A percentile compares a stretch with the other conserved stretches of the same genome.
These are phyloP conservation scores for Beauveria medogensis DNA, from an alignment of 2,329 filamentous ascomycete genomes.

Conservation along the genomic window DNA sequence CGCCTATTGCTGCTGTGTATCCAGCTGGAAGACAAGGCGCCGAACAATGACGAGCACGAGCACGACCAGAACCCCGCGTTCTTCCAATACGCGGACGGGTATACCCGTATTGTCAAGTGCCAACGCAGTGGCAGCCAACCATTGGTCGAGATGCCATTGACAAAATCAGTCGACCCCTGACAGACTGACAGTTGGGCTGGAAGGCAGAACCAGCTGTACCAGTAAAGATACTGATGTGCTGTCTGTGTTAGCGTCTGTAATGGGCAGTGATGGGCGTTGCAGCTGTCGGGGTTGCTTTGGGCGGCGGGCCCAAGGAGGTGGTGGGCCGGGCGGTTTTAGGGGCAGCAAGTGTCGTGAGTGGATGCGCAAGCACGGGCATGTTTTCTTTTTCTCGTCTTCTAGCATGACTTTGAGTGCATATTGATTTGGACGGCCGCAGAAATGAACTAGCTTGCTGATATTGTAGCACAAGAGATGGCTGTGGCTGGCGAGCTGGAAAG, in stretches of 20 bases:
- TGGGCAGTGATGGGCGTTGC: background rate
- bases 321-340: background rate
- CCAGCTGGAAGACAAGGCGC: background rate
- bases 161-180: background rate
- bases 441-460: background rate
- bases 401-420: background rate
- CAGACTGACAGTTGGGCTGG: slow-evolving; percentile 2
- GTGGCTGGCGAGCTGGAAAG: background rate
- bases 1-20: background rate
- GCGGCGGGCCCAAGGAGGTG: background rate
- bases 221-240: background rate
- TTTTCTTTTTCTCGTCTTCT: slow-evolving; percentile 3
- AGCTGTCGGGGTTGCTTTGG: background rate
- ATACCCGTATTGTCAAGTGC: background rate
- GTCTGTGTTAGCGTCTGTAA: background rate
- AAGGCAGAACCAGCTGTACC: background rate
- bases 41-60: background rate
- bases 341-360: background rate
- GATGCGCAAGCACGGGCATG: background rate
- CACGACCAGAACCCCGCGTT: background rate
- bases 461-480: background rate
- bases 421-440: background rate
- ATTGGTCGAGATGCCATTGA: background rate
- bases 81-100: background rate
- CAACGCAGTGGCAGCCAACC: background rate